Percentiles rank a stretch among this genome's conserved stretches.
phyloP scores from a whole-genome alignment of 2,329 filamentous ascomycete species.

The Exserohilum turcica region DNA sequence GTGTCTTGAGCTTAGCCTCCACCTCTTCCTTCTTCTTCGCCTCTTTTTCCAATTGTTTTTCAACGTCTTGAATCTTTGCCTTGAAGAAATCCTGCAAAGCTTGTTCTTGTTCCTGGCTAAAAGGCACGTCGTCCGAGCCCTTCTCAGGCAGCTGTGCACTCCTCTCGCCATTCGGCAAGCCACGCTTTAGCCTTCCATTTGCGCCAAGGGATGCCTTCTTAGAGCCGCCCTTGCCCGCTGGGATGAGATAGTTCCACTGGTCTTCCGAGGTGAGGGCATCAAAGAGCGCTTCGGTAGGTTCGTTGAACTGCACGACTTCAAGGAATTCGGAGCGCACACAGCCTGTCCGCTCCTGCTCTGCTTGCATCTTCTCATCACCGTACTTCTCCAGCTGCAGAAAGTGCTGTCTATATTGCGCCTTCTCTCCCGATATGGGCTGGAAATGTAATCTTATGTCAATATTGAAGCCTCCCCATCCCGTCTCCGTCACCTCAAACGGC shows the following conservation, averaged over 20 bases:
- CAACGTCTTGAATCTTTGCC: constrained; percentile 42
- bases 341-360: constrained; percentile 59
- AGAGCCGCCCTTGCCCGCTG: constrained; percentile 49
- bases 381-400: constrained; percentile 90
- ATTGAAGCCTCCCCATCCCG: constrained; percentile 97
- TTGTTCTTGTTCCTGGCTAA: constrained; percentile 45
- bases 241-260: constrained; percentile 56
- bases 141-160: constrained; percentile 45
- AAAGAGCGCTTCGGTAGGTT: constrained; percentile 91
- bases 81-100: constrained; percentile 38
- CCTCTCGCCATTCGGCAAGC: constrained; percentile 44
- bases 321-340: constrained; percentile 79
- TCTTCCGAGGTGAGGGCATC: constrained; percentile 80
- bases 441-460: constrained; percentile 96
- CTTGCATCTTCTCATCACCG: constrained; percentile 69
- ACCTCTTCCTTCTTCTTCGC: constrained; percentile 38
- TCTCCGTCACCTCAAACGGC: constrained; percentile 85
- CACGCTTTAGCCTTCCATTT: constrained; percentile 42
- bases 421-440: constrained; percentile 83
- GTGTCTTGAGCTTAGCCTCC: constrained; percentile 37
- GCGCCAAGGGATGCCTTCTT: constrained; percentile 45
- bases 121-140: constrained; percentile 40
- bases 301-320: constrained; percentile 96
- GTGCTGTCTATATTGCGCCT: constrained; percentile 94
- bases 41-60: constrained; percentile 41